Percentiles rank a stretch among this genome's conserved stretches.
Evolutionary conservation across 208 protist species (phyloP).

Genomic region (Sergeia podlipaevii): DNA sequence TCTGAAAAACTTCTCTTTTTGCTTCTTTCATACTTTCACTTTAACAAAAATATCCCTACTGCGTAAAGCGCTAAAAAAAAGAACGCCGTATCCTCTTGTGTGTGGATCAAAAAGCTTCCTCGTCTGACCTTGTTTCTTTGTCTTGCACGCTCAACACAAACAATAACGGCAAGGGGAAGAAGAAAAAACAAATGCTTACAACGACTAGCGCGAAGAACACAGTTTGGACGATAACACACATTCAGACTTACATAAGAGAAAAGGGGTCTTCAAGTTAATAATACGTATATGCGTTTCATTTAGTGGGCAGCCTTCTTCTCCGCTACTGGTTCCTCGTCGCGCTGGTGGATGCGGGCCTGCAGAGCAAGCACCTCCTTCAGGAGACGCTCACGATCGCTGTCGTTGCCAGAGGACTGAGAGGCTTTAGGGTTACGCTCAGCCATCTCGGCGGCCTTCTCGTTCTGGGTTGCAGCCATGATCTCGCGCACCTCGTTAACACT

Average conservation of each 20-base stretch:
- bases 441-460: constrained; percentile 58
- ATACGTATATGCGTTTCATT: constrained; percentile 2
- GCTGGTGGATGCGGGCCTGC: constrained; percentile 85
- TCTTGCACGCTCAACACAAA: neutral
- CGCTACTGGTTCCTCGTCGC: constrained; percentile 63
- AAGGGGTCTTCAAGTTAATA: neutral
- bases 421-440: constrained; percentile 39
- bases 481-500: constrained; percentile 88
- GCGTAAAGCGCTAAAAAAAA: neutral
- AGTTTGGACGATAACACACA: too few relatives aligned
- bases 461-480: constrained; percentile 84
- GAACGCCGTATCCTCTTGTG: neutral
- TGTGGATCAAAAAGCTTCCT: neutral
- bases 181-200: constrained; percentile 15
- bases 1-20: too few relatives aligned
- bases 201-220: too few relatives aligned
- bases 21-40: neutral
- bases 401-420: constrained; percentile 39
- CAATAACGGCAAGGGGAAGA: neutral
- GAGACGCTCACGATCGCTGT: constrained; percentile 79
- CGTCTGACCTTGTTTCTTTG: constrained; percentile 5
- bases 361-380: constrained; percentile 89
- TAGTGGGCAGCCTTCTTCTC: constrained; percentile 75
- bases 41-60: neutral
- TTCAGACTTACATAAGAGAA: constrained; percentile 2